These are phyloP conservation scores for Carpinus fangiana DNA, from an alignment of 306 rosid species.

Conservation along the genomic window DNA sequence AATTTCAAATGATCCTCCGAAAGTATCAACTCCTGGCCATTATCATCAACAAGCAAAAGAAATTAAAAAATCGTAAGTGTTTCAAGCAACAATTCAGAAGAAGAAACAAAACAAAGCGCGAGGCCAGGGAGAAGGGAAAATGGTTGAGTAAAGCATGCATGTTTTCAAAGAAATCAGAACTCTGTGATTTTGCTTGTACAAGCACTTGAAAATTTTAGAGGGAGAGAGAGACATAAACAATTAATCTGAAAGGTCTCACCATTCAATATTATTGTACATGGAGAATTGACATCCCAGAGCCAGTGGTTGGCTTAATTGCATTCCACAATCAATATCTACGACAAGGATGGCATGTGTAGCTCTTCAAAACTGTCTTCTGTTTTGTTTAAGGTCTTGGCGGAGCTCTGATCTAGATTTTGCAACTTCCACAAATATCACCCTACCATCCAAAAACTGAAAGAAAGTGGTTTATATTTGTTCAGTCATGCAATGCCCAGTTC, in stretches of 20 bases:
- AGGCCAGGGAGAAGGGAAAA: too few relatives aligned
- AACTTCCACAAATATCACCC: conserved; percentile 92
- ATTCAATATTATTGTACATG: neutral
- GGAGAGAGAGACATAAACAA: neutral
- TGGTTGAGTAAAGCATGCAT: too few relatives aligned
- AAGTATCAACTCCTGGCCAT: too few relatives aligned
- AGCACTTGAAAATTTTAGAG: neutral
- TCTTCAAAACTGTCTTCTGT: conserved; percentile 34
- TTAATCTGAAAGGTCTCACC: neutral
- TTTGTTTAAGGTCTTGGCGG: conserved; percentile 38
- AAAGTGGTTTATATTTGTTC: conserved; percentile 17
- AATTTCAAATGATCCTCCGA: too few relatives aligned
- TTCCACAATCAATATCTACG: neutral
- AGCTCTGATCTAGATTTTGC: conserved; percentile 76
- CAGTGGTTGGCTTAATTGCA: neutral
- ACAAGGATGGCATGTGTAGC: neutral
- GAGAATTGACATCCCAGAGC: neutral
- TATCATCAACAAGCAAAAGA: neutral
- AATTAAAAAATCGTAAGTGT: too few relatives aligned
- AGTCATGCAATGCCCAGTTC: conserved; percentile 15
- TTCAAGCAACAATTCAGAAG: too few relatives aligned
- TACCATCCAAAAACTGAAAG: conserved; percentile 85
- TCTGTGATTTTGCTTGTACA: neutral
- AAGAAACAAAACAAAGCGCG: too few relatives aligned
- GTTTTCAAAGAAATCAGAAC: too few relatives aligned